These are phyloP conservation scores for Hypocreales sp. DNA, from an alignment of 2,329 filamentous ascomycete species.

Conservation along the genomic window DNA sequence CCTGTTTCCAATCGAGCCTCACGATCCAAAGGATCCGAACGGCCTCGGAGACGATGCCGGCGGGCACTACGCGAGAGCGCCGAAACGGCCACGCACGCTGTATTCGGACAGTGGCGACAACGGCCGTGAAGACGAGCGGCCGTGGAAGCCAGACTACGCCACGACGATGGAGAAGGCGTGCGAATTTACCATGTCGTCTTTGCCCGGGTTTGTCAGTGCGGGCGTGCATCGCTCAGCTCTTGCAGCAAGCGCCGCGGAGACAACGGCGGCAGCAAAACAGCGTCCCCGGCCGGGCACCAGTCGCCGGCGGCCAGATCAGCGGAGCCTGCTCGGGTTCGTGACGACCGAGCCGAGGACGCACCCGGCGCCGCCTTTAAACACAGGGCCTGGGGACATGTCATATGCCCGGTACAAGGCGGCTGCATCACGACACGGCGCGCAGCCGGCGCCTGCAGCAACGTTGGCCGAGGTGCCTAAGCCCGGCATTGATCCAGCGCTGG, in stretches of 20 bases:
- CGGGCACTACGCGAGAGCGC: constrained; percentile 8
- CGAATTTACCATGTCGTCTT: constrained; percentile 41
- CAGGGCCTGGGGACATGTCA: constrained; percentile 6
- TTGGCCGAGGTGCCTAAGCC: constrained; percentile 5
- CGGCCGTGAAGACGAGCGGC: constrained; percentile 10
- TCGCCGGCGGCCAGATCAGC: constrained; percentile 21
- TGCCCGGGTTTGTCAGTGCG: constrained; percentile 47
- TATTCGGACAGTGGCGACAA: constrained; percentile 6
- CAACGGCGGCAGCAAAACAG: constrained; percentile 6
- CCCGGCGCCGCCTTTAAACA: constrained; percentile 3
- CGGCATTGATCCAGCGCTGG: constrained; percentile 14
- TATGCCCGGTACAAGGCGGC: constrained; percentile 12
- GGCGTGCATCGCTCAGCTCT: constrained; percentile 33
- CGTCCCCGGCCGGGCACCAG: constrained; percentile 10
- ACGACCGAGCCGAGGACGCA: constrained; percentile 8
- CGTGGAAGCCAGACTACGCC: constrained; percentile 28
- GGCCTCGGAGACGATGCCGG: constrained; percentile 6
- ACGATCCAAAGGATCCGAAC: constrained; percentile 17
- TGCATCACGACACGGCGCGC: no score
- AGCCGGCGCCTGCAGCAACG: constrained; percentile 1
- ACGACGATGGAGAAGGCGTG: constrained; percentile 48
- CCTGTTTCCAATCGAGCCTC: constrained; percentile 49
- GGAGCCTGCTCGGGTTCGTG: constrained; percentile 26
- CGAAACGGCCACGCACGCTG: constrained; percentile 14
- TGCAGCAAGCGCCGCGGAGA: constrained; percentile 7